Percentiles rank a stretch among this genome's conserved stretches.
Evolutionary conservation across 2,329 filamentous ascomycete species (phyloP).

Genomic region (Penicillium griseofulvum): DNA sequence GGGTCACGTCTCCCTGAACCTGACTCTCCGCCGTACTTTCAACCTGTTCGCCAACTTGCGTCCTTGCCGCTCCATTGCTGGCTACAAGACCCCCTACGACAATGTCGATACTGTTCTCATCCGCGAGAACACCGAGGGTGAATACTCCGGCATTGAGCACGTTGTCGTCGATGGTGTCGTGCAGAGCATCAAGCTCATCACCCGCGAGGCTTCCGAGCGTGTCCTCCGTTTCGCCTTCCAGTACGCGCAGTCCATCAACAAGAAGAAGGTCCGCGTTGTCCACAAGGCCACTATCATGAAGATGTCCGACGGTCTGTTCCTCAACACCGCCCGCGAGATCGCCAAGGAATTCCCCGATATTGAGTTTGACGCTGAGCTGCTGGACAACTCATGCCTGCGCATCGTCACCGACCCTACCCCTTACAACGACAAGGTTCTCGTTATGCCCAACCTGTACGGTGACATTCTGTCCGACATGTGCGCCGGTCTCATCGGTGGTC

Average conservation of each 20-base stretch:
- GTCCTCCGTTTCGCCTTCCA: constrained; percentile 98
- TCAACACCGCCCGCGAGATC: constrained; percentile 78
- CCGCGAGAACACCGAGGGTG: constrained; percentile 99
- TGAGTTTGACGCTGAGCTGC: constrained; percentile 94
- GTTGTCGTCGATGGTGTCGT: constrained; percentile 96
- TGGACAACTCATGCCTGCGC: constrained; percentile 99
- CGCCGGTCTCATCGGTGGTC: constrained; percentile 94
- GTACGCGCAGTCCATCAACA: constrained; percentile 88
- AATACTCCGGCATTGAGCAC: constrained; percentile 99
- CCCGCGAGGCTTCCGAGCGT: constrained; percentile 87
- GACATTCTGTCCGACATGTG: constrained; percentile 99
- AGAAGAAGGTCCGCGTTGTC: constrained; percentile 94
- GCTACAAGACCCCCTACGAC: constrained; percentile 98
- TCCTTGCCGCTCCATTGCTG: constrained; percentile 92
- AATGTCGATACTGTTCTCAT: constrained; percentile 95
- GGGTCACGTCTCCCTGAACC: constrained; percentile 97
- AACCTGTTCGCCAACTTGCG: constrained; percentile 99
- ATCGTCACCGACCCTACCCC: constrained; percentile 94
- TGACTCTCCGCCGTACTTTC: constrained; percentile 97
- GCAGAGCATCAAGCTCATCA: constrained; percentile 99
- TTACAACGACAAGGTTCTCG: constrained; percentile 99
- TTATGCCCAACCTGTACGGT: constrained; percentile 97
- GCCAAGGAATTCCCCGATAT: constrained; percentile 94
- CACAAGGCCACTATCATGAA: constrained; percentile 99
- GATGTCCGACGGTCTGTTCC: constrained; percentile 98